A percentile compares a stretch with the other conserved stretches of the same genome.
Evolutionary conservation across 139 green algal species (phyloP).

Genomic region (Pleodorina starrii): DNA sequence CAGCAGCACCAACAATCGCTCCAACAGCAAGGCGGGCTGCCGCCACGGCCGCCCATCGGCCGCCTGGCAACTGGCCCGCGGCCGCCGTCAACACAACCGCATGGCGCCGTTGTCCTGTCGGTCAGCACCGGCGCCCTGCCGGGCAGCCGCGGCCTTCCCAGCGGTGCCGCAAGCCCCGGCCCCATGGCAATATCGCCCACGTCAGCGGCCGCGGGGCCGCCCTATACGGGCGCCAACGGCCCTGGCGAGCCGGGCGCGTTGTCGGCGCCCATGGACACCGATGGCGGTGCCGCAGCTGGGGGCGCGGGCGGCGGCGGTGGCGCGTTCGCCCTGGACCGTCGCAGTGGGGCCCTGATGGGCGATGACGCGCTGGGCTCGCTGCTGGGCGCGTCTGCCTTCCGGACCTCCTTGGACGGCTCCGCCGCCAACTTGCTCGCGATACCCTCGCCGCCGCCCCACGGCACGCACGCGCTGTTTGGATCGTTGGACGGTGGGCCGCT

Average conservation of each 20-base stretch:
- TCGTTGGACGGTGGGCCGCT: conserved; percentile 39
- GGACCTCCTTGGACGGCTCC: conserved; percentile 30
- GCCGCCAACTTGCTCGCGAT: conserved; percentile 23
- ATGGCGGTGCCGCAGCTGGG: neutral
- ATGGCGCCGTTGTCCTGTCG: neutral
- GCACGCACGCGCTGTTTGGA: conserved; percentile 26
- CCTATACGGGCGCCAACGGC: neutral
- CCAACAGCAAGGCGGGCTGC: neutral
- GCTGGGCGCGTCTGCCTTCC: neutral
- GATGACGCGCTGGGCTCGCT: neutral
- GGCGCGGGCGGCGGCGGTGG: neutral
- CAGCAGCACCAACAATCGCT: conserved; percentile 1
- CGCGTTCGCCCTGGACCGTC: conserved; percentile 1
- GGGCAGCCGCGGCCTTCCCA: neutral
- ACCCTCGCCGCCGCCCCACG: conserved; percentile 40
- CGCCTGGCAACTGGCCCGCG: neutral
- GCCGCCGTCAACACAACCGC: neutral
- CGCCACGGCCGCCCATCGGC: neutral
- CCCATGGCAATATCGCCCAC: conserved; percentile 6
- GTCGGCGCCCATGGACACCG: conserved; percentile 6
- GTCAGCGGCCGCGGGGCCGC: neutral
- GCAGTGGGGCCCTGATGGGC: neutral
- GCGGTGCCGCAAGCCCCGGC: neutral
- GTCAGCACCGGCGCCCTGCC: neutral
- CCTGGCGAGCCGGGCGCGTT: neutral